phyloP scores from a whole-genome alignment of 805 yeast genomes.

The Yarrowia sp. region DNA sequence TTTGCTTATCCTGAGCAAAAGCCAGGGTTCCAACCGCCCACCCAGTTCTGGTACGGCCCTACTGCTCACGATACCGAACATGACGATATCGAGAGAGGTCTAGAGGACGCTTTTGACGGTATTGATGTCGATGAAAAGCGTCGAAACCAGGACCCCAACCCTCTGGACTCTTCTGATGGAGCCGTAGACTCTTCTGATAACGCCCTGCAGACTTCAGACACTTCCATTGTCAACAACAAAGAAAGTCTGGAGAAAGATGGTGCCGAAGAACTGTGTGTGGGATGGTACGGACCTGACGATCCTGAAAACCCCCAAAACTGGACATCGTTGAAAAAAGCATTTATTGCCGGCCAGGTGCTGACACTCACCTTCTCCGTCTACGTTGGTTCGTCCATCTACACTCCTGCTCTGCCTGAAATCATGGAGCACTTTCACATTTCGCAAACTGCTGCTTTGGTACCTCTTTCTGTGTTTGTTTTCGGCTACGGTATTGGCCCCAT shows the following conservation, averaged over 20 bases:
- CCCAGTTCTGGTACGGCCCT: background rate
- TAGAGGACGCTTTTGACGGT: background rate
- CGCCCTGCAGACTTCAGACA: too few species aligned
- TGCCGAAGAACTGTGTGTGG: background rate
- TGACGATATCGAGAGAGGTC: background rate
- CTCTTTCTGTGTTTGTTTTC: background rate
- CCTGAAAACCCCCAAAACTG: background rate
- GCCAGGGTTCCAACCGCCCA: background rate
- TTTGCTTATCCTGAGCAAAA: background rate
- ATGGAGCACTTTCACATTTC: background rate
- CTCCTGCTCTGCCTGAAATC: background rate
- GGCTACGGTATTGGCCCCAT: background rate
- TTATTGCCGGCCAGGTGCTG: background rate
- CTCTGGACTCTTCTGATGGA: background rate
- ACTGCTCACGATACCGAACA: background rate
- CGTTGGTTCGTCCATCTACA: background rate
- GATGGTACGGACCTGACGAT: background rate
- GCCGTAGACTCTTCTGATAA: too few species aligned
- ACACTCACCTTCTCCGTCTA: background rate
- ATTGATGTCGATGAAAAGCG: background rate
- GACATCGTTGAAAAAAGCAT: background rate
- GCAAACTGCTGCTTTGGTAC: background rate
- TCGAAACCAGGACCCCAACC: background rate
- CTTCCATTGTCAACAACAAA: background rate
- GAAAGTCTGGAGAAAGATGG: background rate